Evolutionary conservation across 2,329 filamentous ascomycete species (phyloP).

Genomic region (Epichloe glyceriae): DNA sequence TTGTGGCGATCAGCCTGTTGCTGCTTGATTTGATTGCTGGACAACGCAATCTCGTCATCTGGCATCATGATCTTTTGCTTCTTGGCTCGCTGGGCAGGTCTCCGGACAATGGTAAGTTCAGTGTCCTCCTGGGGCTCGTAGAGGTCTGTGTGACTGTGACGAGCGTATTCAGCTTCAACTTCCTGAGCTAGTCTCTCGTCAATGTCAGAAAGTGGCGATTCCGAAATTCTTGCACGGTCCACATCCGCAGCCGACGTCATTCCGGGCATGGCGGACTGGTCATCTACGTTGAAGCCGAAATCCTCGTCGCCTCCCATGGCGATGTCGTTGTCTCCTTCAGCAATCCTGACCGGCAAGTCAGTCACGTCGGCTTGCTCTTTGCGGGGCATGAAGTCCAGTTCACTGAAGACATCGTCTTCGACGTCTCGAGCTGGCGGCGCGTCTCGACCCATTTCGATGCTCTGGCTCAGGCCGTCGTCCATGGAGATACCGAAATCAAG

Average conservation of each 20-base stretch:
- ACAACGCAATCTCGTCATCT: constrained; percentile 71
- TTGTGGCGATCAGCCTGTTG: constrained; percentile 77
- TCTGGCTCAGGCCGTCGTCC: constrained; percentile 52
- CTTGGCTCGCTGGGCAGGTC: constrained; percentile 57
- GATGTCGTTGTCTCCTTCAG: constrained; percentile 51
- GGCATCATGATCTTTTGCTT: constrained; percentile 71
- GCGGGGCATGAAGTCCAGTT: constrained; percentile 44
- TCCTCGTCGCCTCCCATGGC: constrained; percentile 47
- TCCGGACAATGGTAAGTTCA: constrained; percentile 46
- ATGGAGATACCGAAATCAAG: constrained; percentile 64
- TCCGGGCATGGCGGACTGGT: constrained; percentile 44
- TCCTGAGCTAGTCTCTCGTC: constrained; percentile 49
- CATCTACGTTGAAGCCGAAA: constrained; percentile 49
- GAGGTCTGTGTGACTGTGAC: constrained; percentile 41
- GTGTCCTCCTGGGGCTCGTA: constrained; percentile 48
- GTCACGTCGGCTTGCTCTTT: constrained; percentile 44
- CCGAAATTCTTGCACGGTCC: constrained; percentile 49
- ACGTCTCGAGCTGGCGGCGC: constrained; percentile 54
- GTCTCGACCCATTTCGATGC: constrained; percentile 83
- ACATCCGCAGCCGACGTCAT: constrained; percentile 33
- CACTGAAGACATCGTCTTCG: constrained; percentile 58
- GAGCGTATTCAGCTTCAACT: constrained; percentile 44
- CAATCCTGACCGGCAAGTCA: constrained; percentile 44
- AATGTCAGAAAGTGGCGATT: constrained; percentile 58
- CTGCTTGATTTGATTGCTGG: constrained; percentile 65